Conservation (phyloP, 305 asterid genomes). For the Fraxinus floribunda region DNA sequence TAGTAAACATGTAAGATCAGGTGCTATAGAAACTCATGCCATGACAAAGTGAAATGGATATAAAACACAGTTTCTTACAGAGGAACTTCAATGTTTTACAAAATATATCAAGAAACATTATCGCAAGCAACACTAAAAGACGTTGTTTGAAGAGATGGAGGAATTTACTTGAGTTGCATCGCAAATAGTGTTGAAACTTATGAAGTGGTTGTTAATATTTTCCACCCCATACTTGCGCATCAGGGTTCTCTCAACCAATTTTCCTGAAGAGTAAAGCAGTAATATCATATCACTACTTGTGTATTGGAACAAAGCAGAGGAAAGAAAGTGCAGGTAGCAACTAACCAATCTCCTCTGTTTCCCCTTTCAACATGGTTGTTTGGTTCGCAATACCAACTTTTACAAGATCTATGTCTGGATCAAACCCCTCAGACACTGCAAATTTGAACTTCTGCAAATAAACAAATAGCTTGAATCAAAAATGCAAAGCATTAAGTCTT, state of each 20-base stretch:
- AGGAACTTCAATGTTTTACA: background rate
- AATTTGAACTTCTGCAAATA: conserved; percentile 74
- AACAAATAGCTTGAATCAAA: conserved; percentile 21
- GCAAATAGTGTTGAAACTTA: conserved; percentile 95
- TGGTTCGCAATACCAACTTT: conserved; percentile 96
- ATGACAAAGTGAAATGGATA: background rate
- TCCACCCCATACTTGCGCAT: conserved; percentile 89
- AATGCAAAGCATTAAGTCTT: conserved; percentile 14
- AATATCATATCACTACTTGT: background rate
- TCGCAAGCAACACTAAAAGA: background rate
- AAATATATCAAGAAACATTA: background rate
- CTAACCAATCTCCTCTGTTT: conserved; percentile 96
- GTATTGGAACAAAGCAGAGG: conserved; percentile 9
- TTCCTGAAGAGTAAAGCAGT: conserved; percentile 39
- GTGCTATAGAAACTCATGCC: background rate
- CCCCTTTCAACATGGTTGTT: conserved; percentile 99
- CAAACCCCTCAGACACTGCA: conserved; percentile 86
- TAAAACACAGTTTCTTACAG: background rate
- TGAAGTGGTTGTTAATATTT: conserved; percentile 76
- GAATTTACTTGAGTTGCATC: conserved; percentile 72
- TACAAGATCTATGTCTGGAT: conserved; percentile 81
- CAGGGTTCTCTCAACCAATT: conserved; percentile 73
- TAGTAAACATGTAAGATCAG: background rate
- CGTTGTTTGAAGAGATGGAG: background rate
- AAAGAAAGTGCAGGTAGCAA: conserved; percentile 18